Conservation (phyloP, 768 basidiomycete species). For the Rossbeevera mucosa region DNA sequence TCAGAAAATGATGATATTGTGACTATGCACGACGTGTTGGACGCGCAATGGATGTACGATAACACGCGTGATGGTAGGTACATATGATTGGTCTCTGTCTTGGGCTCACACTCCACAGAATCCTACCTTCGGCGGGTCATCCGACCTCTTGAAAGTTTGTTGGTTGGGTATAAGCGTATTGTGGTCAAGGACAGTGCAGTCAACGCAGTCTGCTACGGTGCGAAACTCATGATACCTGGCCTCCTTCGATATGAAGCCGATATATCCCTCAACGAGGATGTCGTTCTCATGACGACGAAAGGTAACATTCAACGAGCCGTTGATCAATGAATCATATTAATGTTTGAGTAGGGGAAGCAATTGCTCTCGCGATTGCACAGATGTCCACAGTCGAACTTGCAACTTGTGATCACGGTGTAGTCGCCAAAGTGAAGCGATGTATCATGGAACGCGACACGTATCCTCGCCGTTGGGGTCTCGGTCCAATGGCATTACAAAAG, state of each 20-base stretch:
- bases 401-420: conserved; percentile 97
- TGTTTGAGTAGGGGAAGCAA: conserved; percentile 67
- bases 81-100: conserved; percentile 5
- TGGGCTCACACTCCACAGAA: conserved; percentile 46
- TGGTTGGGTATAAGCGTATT: conserved; percentile 96
- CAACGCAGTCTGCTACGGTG: conserved; percentile 98
- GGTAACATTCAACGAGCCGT: conserved; percentile 40
- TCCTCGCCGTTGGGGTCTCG: conserved; percentile 96
- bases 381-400: conserved; percentile 99
- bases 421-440: conserved; percentile 97
- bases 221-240: conserved; percentile 99
- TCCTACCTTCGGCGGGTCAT: conserved; percentile 94
- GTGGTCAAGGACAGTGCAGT: conserved; percentile 99
- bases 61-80: conserved; percentile 88
- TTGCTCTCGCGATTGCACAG: conserved; percentile 90
- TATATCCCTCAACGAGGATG: conserved; percentile 91
- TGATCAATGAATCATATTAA: background rate
- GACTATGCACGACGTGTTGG: conserved; percentile 99
- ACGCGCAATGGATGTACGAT: conserved; percentile 98
- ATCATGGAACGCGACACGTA: conserved; percentile 99
- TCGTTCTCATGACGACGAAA: conserved; percentile 98
- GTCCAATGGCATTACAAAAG: conserved; percentile 95
- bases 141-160: conserved; percentile 87
- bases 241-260: conserved; percentile 94
- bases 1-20: conserved; percentile 98